These are phyloP conservation scores for Adenanthera pavonina DNA, from an alignment of 306 rosid species.

Conservation along the genomic window DNA sequence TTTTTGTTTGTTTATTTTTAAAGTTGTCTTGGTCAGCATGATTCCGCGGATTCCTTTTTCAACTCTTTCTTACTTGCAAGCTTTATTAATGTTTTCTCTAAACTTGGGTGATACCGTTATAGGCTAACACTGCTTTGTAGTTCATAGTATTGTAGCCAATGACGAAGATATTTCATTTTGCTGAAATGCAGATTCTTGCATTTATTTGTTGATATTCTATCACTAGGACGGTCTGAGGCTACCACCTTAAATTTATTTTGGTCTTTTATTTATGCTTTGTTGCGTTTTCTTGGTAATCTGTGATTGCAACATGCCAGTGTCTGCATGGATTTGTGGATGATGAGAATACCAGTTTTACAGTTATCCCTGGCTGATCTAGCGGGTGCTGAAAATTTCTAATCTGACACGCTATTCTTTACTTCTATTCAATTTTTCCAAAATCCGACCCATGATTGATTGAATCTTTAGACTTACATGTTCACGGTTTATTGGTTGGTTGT, in stretches of 20 bases:
- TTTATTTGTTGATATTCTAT: conserved; percentile 53
- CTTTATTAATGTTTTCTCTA: no score
- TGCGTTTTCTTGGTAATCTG: background rate
- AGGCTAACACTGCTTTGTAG: no score
- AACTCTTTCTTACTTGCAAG: no score
- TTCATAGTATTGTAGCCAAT: conserved; percentile 42
- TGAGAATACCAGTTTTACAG: conserved; percentile 65
- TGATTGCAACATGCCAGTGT: background rate
- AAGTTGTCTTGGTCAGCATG: background rate
- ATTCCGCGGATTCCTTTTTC: background rate
- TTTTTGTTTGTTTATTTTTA: background rate
- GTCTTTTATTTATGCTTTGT: background rate
- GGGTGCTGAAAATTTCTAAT: conserved; percentile 67
- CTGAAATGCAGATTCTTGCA: conserved; percentile 60
- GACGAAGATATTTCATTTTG: conserved; percentile 45
- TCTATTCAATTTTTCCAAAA: no score
- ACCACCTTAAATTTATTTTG: background rate
- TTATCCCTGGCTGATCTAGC: conserved; percentile 84
- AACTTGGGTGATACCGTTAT: no score
- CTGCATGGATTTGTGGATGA: conserved; percentile 54
- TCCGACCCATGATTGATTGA: background rate
- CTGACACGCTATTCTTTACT: conserved; percentile 54
- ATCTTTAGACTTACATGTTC: background rate
- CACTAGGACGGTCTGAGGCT: conserved; percentile 99
- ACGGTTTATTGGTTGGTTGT: background rate